Evolutionary conservation across 2,329 filamentous ascomycete species (phyloP).

Genomic region (Clonostachys byssicola): DNA sequence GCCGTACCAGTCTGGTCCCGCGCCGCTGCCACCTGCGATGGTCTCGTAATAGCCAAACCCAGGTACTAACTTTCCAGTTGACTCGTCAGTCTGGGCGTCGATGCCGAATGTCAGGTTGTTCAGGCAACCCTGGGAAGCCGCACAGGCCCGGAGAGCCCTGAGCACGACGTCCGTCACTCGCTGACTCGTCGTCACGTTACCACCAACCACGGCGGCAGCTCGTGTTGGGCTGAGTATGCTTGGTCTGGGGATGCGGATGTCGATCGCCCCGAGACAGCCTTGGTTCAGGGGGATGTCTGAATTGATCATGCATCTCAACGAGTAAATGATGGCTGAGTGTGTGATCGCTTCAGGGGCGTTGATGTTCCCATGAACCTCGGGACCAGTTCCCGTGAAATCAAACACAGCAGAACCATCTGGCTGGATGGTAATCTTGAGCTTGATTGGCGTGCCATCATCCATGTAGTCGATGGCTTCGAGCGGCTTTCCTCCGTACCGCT

Average conservation of each 20-base stretch:
- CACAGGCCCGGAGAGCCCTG: slow-evolving; percentile 14
- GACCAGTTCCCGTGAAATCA: slow-evolving; percentile 27
- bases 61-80: slow-evolving; percentile 9
- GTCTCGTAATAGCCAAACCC: slow-evolving; percentile 23
- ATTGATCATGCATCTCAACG: slow-evolving; percentile 24
- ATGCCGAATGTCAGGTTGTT: slow-evolving; percentile 26
- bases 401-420: slow-evolving; percentile 21
- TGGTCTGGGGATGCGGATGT: slow-evolving; percentile 21
- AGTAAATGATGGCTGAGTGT: slow-evolving; percentile 31
- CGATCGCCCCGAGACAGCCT: slow-evolving; percentile 26
- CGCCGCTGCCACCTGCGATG: slow-evolving; percentile 24
- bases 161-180: slow-evolving; percentile 24
- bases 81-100: slow-evolving; percentile 14
- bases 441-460: slow-evolving; percentile 28
- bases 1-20: slow-evolving; percentile 18
- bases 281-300: slow-evolving; percentile 31
- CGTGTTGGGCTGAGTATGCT: slow-evolving; percentile 25
- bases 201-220: slow-evolving; percentile 41
- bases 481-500: slow-evolving; percentile 31
- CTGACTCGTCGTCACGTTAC: slow-evolving; percentile 41
- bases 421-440: slow-evolving; percentile 22
- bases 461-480: slow-evolving; percentile 22
- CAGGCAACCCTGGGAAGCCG: slow-evolving; percentile 21
- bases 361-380: slow-evolving; percentile 25
- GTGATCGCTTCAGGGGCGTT: slow-evolving; percentile 28